Conservation (phyloP, 2,329 filamentous ascomycete genomes). For the Verticillium dahliae region DNA sequence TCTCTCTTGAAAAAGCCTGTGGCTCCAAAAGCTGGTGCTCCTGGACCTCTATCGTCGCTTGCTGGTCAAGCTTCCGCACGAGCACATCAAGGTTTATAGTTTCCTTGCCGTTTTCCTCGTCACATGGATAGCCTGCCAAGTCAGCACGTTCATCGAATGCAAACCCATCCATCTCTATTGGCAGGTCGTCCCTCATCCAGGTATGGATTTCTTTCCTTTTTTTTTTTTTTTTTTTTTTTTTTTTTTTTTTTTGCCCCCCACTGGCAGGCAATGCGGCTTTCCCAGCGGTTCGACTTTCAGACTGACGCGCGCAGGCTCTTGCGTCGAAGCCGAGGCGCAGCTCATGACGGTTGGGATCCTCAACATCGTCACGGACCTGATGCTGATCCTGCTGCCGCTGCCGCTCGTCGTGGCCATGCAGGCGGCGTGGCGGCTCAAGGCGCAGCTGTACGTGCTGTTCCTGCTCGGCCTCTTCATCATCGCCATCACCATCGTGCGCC, state of each 20-base stretch:
- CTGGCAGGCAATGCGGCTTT: not conserved
- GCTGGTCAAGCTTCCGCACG: conserved; percentile 14
- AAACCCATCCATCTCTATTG: conserved; percentile 47
- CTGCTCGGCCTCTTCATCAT: conserved; percentile 31
- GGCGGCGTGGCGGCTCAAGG: conserved; percentile 20
- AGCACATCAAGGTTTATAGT: conserved; percentile 16
- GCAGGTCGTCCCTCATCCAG: conserved; percentile 40
- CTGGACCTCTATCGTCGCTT: conserved; percentile 19
- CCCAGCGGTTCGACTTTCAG: not conserved
- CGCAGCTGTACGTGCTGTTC: conserved; percentile 24
- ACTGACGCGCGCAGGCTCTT: conserved; percentile 11
- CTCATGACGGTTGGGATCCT: conserved; percentile 23
- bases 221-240: not conserved
- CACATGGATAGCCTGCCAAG: conserved; percentile 23
- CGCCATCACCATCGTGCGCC: conserved; percentile 27
- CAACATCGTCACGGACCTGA: conserved; percentile 24
- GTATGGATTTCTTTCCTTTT: conserved; percentile 10
- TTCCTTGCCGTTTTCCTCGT: conserved; percentile 20
- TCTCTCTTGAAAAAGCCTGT: conserved; percentile 13
- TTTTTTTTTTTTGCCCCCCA: not conserved
- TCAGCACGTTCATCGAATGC: conserved; percentile 27
- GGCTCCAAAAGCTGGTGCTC: conserved; percentile 21
- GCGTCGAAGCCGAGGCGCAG: conserved; percentile 22
- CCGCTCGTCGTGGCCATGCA: conserved; percentile 22
- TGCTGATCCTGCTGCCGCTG: conserved; percentile 20